These are phyloP conservation scores for Pinus tabuliformis DNA, from an alignment of 75 land plant species.

Conservation along the genomic window DNA sequence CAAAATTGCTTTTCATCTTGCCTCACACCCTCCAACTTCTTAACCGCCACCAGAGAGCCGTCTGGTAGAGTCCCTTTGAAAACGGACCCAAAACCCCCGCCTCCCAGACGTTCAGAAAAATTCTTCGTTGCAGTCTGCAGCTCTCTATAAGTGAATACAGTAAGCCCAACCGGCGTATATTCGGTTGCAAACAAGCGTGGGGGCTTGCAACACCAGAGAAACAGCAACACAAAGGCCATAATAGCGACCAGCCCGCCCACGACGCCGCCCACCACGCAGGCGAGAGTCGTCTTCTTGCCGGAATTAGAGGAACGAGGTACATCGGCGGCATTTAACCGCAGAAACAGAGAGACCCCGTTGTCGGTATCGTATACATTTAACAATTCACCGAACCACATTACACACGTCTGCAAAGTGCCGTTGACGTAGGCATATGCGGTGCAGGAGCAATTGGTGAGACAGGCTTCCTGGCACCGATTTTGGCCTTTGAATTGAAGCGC, in stretches of 20 bases:
- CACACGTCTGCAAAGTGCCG: background rate
- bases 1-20: slow-evolving; percentile 33
- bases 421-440: background rate
- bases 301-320: background rate
- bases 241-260: no score
- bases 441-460: slow-evolving; percentile 15
- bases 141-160: slow-evolving; percentile 12
- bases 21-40: slow-evolving; percentile 11
- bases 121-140: slow-evolving; percentile 16
- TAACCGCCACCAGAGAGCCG: slow-evolving; percentile 14
- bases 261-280: no score
- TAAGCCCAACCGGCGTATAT: background rate
- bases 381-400: slow-evolving; percentile 1
- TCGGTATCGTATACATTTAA: background rate
- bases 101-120: background rate
- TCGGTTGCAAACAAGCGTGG: no score
- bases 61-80: slow-evolving; percentile 19
- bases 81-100: slow-evolving; percentile 4
- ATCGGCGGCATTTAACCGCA: background rate
- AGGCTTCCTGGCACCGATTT: background rate
- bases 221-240: no score
- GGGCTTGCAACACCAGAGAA: no score
- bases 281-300: background rate
- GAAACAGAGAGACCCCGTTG: background rate
- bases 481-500: background rate